Evolutionary conservation across 306 rosid genomes (phyloP), one percentile per base, ranked within the genome.

Genomic region (Acacia crassicarpa): DNA sequence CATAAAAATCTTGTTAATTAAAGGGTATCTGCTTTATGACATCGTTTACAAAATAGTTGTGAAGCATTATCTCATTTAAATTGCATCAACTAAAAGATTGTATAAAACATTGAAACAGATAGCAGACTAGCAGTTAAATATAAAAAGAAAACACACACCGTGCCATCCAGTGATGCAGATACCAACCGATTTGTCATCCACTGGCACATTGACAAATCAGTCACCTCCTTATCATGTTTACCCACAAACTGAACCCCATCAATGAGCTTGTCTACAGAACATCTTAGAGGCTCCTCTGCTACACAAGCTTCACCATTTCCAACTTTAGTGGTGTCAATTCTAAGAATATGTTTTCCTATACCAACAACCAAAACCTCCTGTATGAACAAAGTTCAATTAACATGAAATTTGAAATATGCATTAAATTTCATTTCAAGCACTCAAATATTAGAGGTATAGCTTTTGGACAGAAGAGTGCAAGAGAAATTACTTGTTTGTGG

Each of bases 151-250:
- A 81, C 71, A 88, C 98, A 65, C 75, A 96, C 99, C 88, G 89
- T 93, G 86, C 99, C 99, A 89, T 96, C 99, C 84, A 89, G 85
- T 75, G 99, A 96, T 53, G 97, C 94, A 81, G 99, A 96, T 81
- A 94, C 97, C 88, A 96, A 81, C 72, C 98, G 94, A 78, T 93
- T 94, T 77, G 92, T 92, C 99, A 96, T 96, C 99, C 99, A 96
- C 79, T 96, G 99, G 88, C 99, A 92, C 98, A 94, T 96, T 72
- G 99, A 96, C 84, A 96, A 86, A 86, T 92, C 97, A 63, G 97
- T 96, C 87, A 96, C 95, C 88, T 96, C 98, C 74, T 88, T 92
- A 80, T 94, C 97, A 86, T 96, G 99, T 78, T 87, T 86, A 73
- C 99, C 99, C 81, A 96, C 95, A 84, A 92, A 89, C 73, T 96